Base-by-base conservation (phyloP, 257 asterid species). In the Petunia axillaris region DNA sequence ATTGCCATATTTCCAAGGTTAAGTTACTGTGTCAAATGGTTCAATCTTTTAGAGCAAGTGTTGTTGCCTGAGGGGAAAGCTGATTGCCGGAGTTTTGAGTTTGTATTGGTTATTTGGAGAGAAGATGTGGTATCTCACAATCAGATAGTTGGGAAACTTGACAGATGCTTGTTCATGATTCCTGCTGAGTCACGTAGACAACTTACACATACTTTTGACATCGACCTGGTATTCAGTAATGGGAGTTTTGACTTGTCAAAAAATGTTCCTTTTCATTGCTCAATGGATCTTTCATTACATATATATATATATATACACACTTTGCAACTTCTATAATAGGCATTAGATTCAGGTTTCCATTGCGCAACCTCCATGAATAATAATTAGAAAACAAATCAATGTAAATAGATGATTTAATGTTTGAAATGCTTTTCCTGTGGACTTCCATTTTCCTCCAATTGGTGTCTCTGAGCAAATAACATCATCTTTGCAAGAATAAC, bases 11-110 rank as follows among this genome's bases (percentile, higher is more conserved):
- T 64, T 64, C 11, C 50, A 11, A 5, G 50, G 25, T 64, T 64
- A 39, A 13, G 48, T 25, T 25, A 25, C 25, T 25, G 0, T 25
- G 25, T 25, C 25, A 25, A 25, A 25, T 25, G 25, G 25, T 25
- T 25, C 25, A 38, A 39, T 64, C 48, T 39, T 64, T 25, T 37
- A 64, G 11, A 38, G 4, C 5, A 38, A 64, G 73, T 64, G 50
- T 13, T 64, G 73, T 39, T 39, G 10, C n/a, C 35, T 38, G 6
- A 64, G 50, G 25, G 73, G 11, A 64, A 38, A 64, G 73, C 35
- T 39, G 50, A 64, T 64, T 64, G 73, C 73, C 5, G 48, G 50
- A 64, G 73, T 64, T 64, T 41, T 64, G 73, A 64, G 50, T 64
- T 64, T 64, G 60, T 55, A 14, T 55, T 55, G 25, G 4, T 3